These are phyloP conservation scores for Fusarium sacchari DNA, from an alignment of 2,329 filamentous ascomycete species.

Conservation along the genomic window DNA sequence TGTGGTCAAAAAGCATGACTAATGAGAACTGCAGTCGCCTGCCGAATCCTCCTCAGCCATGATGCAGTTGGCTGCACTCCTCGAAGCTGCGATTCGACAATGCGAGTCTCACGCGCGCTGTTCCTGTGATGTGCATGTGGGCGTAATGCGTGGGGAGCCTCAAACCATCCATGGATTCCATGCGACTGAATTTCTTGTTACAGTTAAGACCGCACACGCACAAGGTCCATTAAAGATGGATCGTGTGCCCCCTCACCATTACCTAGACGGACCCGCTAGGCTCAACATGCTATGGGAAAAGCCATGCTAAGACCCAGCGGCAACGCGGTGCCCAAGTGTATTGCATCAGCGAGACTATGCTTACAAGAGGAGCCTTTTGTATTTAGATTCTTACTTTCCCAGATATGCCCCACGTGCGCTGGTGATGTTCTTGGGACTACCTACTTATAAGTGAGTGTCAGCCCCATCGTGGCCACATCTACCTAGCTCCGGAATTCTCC, in stretches of 20 bases:
- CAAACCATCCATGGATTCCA: not conserved
- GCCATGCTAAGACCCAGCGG: conserved; percentile 9
- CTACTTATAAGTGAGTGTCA: conserved; percentile 28
- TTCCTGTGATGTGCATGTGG: conserved; percentile 33
- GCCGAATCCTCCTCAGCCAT: not conserved
- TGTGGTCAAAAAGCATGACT: conserved; percentile 33
- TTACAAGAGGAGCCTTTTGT: conserved; percentile 16
- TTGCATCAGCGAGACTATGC: conserved; percentile 31
- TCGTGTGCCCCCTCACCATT: conserved; percentile 30
- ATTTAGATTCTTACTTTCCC: conserved; percentile 10
- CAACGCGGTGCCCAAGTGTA: not conserved
- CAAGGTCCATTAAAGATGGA: conserved; percentile 14
- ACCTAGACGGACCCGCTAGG: conserved; percentile 12
- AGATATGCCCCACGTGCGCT: conserved; percentile 18
- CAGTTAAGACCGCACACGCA: conserved; percentile 18
- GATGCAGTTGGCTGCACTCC: not conserved
- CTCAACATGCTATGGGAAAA: conserved; percentile 4
- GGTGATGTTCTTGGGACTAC: conserved; percentile 15
- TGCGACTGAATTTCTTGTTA: not conserved
- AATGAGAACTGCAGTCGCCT: conserved; percentile 20
- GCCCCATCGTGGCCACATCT: conserved; percentile 18
- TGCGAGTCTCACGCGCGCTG: conserved; percentile 20
- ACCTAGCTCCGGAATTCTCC: not conserved
- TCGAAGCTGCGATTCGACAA: conserved; percentile 13
- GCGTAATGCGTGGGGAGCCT: conserved; percentile 23